Evolutionary conservation across 495 filamentous ascomycete species (phyloP).

Genomic region (Aspergillus incahuasiensis): DNA sequence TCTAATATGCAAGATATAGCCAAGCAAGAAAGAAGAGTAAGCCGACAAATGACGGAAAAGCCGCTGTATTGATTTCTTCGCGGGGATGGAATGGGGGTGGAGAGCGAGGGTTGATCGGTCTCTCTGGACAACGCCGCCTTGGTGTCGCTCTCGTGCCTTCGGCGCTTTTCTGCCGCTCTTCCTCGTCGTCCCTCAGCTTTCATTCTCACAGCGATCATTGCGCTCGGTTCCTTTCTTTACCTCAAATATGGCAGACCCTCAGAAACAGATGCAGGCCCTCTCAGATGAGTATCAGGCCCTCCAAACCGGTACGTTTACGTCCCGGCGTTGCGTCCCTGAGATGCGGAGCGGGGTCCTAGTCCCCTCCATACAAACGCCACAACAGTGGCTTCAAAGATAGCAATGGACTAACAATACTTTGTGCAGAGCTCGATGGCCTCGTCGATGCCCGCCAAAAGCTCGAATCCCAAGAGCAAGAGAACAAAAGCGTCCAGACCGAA

Average conservation of each 20-base stretch:
- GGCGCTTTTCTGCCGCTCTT: constrained; percentile 18
- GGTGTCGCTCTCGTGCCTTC: constrained; percentile 14
- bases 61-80: background rate
- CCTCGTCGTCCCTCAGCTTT: constrained; percentile 11
- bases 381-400: background rate
- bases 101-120: constrained; percentile 6
- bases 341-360: background rate
- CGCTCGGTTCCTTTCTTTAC: constrained; percentile 11
- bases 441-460: constrained; percentile 85
- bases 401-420: background rate
- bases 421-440: constrained; percentile 66
- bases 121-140: constrained; percentile 3
- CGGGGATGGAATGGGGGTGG: constrained; percentile 8
- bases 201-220: constrained; percentile 15
- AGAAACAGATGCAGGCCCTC: constrained; percentile 70
- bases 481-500: constrained; percentile 85
- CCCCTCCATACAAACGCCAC: background rate
- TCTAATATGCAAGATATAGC: background rate
- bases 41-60: background rate
- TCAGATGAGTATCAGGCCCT: constrained; percentile 84
- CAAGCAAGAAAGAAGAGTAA: background rate
- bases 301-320: constrained; percentile 59
- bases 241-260: constrained; percentile 47
- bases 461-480: constrained; percentile 91
- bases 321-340: background rate